Evolutionary conservation across 2,329 filamentous ascomycete species (phyloP).

Genomic region (Beauveria scarabaeidicola): DNA sequence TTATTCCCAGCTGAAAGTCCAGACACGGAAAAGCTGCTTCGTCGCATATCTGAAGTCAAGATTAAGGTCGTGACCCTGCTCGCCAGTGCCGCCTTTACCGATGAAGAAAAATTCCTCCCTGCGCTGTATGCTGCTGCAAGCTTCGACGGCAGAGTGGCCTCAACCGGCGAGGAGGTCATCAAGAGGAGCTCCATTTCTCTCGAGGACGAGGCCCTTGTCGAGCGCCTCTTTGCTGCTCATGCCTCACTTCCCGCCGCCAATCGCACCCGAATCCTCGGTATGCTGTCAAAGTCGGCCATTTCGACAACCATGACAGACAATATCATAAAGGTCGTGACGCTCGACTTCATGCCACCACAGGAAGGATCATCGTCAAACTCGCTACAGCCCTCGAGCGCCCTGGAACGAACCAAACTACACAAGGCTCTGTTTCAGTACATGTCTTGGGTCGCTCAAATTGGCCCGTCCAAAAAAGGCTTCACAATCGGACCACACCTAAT

Average conservation of each 20-base stretch:
- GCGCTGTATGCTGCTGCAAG: conserved; percentile 78
- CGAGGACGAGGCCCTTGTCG: conserved; percentile 57
- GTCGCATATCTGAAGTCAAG: conserved; percentile 38
- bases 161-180: conserved; percentile 81
- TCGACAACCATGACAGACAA: conserved; percentile 62
- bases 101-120: conserved; percentile 74
- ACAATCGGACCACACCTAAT: conserved; percentile 62
- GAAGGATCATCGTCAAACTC: conserved; percentile 12
- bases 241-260: conserved; percentile 63
- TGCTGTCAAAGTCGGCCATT: conserved; percentile 67
- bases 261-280: conserved; percentile 64
- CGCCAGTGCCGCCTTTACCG: conserved; percentile 76
- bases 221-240: conserved; percentile 64
- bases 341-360: conserved; percentile 42
- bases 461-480: conserved; percentile 49
- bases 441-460: conserved; percentile 75
- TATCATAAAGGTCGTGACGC: conserved; percentile 63
- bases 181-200: conserved; percentile 71
- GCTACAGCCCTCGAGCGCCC: conserved; percentile 39
- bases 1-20: conserved; percentile 30
- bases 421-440: conserved; percentile 79
- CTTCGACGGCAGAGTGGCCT: conserved; percentile 68
- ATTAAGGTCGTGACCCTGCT: conserved; percentile 59
- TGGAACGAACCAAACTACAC: conserved; percentile 72
- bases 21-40: conserved; percentile 53